Conservation (phyloP, 1,139 yeast species). For the Sugiyamaella japonica region DNA sequence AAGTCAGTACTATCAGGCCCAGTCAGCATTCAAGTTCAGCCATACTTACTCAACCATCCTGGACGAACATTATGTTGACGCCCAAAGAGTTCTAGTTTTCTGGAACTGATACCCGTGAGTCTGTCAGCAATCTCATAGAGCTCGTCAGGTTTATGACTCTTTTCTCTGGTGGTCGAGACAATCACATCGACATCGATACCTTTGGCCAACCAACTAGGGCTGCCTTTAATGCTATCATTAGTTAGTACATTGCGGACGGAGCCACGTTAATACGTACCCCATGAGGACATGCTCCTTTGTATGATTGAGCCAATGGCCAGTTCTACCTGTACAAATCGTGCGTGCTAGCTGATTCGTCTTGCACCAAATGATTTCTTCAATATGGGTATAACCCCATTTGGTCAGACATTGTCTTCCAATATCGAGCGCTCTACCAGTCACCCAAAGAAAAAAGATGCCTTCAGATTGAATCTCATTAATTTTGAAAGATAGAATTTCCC, state of each 20-base stretch:
- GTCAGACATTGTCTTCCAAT: conserved; percentile 73
- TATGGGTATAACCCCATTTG: conserved; percentile 78
- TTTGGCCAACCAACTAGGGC: conserved; percentile 69
- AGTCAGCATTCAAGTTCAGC: too few species aligned
- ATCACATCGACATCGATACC: conserved; percentile 72
- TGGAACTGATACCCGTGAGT: conserved; percentile 68
- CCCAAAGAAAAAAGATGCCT: conserved; percentile 86
- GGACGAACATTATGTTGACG: conserved; percentile 80
- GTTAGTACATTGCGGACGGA: conserved; percentile 9
- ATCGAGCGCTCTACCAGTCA: conserved; percentile 90
- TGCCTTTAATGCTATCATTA: conserved; percentile 56
- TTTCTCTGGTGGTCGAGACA: conserved; percentile 82
- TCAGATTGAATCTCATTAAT: conserved; percentile 73
- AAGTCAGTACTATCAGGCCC: neutral
- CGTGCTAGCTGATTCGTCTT: conserved; percentile 83
- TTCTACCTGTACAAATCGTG: conserved; percentile 91
- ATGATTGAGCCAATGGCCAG: conserved; percentile 97
- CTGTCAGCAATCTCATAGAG: conserved; percentile 81
- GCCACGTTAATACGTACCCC: conserved; percentile 48
- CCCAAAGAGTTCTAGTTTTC: conserved; percentile 87
- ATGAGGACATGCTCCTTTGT: conserved; percentile 88
- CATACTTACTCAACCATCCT: conserved; percentile 74
- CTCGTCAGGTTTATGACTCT: conserved; percentile 90
- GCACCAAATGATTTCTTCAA: conserved; percentile 86
- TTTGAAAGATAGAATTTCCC: conserved; percentile 64